These are phyloP conservation scores for Podospora pseudopauciseta DNA, from an alignment of 495 filamentous ascomycete species.

Conservation along the genomic window DNA sequence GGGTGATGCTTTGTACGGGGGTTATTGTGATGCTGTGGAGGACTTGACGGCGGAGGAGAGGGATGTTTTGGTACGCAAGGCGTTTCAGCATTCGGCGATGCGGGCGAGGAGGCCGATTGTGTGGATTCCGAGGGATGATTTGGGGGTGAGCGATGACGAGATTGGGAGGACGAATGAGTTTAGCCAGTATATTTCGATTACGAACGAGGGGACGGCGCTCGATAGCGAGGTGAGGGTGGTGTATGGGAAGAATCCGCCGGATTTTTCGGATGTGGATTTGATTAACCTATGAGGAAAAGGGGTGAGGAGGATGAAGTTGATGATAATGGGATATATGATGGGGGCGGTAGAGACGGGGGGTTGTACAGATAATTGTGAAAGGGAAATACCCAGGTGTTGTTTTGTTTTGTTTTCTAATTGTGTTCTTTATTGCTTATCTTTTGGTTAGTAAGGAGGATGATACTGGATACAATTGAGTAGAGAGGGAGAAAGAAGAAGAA, in stretches of 20 bases:
- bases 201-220: slow-evolving; percentile 83
- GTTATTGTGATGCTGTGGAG: slow-evolving; percentile 87
- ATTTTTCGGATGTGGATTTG: slow-evolving; percentile 87
- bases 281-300: slow-evolving; percentile 65
- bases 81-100: slow-evolving; percentile 87
- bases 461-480: neutral
- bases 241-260: slow-evolving; percentile 83
- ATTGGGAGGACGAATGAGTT: slow-evolving; percentile 71
- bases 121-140: slow-evolving; percentile 90
- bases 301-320: neutral
- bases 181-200: slow-evolving; percentile 85
- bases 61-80: slow-evolving; percentile 78
- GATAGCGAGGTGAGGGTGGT: slow-evolving; percentile 82
- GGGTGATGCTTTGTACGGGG: slow-evolving; percentile 78
- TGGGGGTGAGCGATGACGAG: slow-evolving; percentile 91
- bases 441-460: neutral
- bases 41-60: slow-evolving; percentile 90
- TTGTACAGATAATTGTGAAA: slow-evolving; percentile 1
- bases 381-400: neutral
- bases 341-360: neutral
- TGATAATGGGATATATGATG: neutral
- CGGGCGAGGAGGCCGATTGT: slow-evolving; percentile 81
- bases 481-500: neutral
- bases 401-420: neutral
- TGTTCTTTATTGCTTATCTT: neutral